These are phyloP conservation scores for Cytospora paraplurivora DNA, from an alignment of 2,329 filamentous ascomycete species.

Conservation along the genomic window DNA sequence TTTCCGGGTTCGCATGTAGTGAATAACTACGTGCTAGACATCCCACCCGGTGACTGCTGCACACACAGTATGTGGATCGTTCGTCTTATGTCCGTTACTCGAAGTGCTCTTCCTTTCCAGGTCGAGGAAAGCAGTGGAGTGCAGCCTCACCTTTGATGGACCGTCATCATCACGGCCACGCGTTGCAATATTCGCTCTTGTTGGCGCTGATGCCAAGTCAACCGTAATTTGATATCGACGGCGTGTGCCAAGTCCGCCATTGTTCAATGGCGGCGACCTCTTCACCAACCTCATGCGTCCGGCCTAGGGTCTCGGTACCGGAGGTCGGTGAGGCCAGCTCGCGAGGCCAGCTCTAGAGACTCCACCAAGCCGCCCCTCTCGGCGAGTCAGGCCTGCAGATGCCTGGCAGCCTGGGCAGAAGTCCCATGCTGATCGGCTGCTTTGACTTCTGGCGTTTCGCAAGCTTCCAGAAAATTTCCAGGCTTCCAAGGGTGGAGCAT, in stretches of 20 bases:
- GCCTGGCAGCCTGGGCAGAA: neutral
- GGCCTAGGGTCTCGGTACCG: neutral
- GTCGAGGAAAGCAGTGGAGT: neutral
- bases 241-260: neutral
- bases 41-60: neutral
- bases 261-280: neutral
- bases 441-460: slow-evolving; percentile 22
- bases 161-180: neutral
- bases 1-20: neutral
- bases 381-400: neutral
- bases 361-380: neutral
- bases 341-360: neutral
- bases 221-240: neutral
- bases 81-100: neutral
- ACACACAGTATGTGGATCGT: neutral
- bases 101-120: neutral
- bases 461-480: slow-evolving; percentile 28
- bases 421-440: slow-evolving; percentile 4
- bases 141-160: neutral
- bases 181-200: neutral
- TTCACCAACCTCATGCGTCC: neutral
- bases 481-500: slow-evolving; percentile 22
- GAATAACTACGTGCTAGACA: neutral
- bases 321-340: neutral
- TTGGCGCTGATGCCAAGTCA: neutral